Evolutionary conservation across 2,329 filamentous ascomycete genomes (phyloP).

Genomic region (Moelleriella libera): DNA sequence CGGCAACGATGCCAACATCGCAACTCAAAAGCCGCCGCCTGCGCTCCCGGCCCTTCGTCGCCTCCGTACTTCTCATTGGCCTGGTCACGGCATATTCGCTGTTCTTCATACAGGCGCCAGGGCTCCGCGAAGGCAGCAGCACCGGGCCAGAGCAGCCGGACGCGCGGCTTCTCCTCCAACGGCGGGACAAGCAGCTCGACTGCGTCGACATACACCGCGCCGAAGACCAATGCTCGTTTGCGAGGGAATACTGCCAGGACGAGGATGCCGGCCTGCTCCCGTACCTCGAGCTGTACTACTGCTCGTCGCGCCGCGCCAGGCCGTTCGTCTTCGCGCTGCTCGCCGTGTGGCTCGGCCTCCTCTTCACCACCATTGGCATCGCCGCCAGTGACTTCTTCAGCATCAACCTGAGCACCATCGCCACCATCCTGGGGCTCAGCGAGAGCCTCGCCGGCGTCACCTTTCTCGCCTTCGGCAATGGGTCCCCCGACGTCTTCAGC

Average conservation of each 20-base stretch:
- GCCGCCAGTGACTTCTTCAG: conserved; percentile 98
- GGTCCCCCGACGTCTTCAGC: conserved; percentile 94
- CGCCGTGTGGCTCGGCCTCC: conserved; percentile 68
- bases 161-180: conserved; percentile 6
- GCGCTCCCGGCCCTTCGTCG: conserved; percentile 34
- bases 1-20: conserved; percentile 6
- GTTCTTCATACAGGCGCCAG: conserved; percentile 8
- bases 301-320: conserved; percentile 51
- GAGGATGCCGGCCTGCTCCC: conserved; percentile 83
- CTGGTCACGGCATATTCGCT: conserved; percentile 31
- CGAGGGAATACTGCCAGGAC: conserved; percentile 67
- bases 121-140: too few relatives aligned
- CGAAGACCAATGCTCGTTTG: conserved; percentile 73
- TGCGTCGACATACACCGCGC: conserved; percentile 70
- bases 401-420: conserved; percentile 88
- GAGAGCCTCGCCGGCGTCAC: conserved; percentile 95
- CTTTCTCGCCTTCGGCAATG: conserved; percentile 92
- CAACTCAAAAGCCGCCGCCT: conserved; percentile 19
- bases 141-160: background rate
- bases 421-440: conserved; percentile 77
- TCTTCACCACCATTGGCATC: conserved; percentile 95
- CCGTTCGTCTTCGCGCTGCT: conserved; percentile 69
- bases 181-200: conserved; percentile 25
- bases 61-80: conserved; percentile 30
- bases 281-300: conserved; percentile 88